phyloP scores from a whole-genome alignment of 139 green algal genomes.

The Asterochloris erici region DNA sequence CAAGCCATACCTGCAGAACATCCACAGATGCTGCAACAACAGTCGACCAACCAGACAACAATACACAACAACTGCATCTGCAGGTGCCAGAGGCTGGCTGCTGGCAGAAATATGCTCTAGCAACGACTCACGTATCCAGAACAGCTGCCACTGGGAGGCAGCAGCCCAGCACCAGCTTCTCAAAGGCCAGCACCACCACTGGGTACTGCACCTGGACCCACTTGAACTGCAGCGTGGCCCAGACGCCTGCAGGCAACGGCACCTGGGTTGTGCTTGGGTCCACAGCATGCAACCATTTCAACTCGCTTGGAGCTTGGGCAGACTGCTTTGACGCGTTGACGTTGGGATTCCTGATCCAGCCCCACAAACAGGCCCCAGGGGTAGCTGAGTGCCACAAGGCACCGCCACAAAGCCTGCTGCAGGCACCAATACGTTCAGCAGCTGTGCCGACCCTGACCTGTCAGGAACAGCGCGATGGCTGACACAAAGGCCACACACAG shows the following conservation, averaged over 20 bases:
- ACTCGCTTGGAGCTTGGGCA: neutral
- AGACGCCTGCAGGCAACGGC: constrained; percentile 46
- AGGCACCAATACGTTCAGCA: neutral
- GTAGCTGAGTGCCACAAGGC: neutral
- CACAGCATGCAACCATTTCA: neutral
- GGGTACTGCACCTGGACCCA: constrained; percentile 87
- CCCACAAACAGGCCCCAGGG: neutral
- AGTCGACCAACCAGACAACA: constrained; percentile 22
- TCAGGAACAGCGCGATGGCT: constrained; percentile 29
- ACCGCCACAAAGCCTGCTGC: neutral
- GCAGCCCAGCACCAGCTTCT: constrained; percentile 75
- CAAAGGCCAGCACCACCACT: constrained; percentile 75
- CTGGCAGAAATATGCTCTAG: constrained; percentile 16
- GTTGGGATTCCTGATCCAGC: neutral
- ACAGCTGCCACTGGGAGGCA: constrained; percentile 58
- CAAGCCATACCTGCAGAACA: constrained; percentile 18
- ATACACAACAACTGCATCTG: no score
- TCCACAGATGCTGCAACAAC: constrained; percentile 28
- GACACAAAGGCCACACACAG: constrained; percentile 6
- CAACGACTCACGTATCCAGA: constrained; percentile 41
- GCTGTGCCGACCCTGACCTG: constrained; percentile 1
- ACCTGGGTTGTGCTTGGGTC: neutral
- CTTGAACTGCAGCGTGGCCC: constrained; percentile 90
- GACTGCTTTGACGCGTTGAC: neutral
- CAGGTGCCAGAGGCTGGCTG: constrained; percentile 31